Base-by-base conservation (phyloP, 2,329 filamentous ascomycete genomes). In the Colletotrichum sp. region DNA sequence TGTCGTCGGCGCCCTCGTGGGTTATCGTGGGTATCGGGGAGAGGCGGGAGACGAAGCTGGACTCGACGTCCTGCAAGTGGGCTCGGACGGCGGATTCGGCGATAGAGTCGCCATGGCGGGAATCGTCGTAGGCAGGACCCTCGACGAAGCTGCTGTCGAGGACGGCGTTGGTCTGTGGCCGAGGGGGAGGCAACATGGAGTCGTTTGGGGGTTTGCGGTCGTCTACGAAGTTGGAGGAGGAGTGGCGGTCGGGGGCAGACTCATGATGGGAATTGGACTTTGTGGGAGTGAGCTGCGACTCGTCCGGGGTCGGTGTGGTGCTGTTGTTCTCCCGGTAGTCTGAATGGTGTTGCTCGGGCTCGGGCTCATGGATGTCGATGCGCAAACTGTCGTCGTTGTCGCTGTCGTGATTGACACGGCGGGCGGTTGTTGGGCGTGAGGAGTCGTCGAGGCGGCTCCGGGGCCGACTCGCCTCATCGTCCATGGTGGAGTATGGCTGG, bases 31-130 rank as follows among this genome's bases (percentile, higher is more conserved):
- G 87, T 63, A 92, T 87, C 15, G 92, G 91, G 9, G 92, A 93
- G 8, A 90, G 81, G 8, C 88, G 87, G 3, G 90, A 89, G 71
- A 92, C 81, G 80, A 93, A 93, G 83, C 92, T 93, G 38, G 92
- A 93, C 80, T 94, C 92, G 77, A 93, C 88, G 79, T 93, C 92
- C 79, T 90, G 87, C 24, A 93, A 82, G 80, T 93, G 91, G 71
- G 88, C 87, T 77, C 88, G 86, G 24, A 92, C 86, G 58, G 87
- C 87, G 63, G 88, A 86, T 78, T 92, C 90, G 58, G 88, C 88
- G 57, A 90, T 81, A 5, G 89, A 90, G 71, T 91, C 88, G 70
- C 87, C 84, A 64, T 85, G 85, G 16, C 78, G 77, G 32, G 81
- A 85, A 26, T 82, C 78, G 66, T 87, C 84, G 70, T 85, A 80